phyloP scores from a whole-genome alignment of 2,329 filamentous ascomycete genomes.

The Alternaria sp. region DNA sequence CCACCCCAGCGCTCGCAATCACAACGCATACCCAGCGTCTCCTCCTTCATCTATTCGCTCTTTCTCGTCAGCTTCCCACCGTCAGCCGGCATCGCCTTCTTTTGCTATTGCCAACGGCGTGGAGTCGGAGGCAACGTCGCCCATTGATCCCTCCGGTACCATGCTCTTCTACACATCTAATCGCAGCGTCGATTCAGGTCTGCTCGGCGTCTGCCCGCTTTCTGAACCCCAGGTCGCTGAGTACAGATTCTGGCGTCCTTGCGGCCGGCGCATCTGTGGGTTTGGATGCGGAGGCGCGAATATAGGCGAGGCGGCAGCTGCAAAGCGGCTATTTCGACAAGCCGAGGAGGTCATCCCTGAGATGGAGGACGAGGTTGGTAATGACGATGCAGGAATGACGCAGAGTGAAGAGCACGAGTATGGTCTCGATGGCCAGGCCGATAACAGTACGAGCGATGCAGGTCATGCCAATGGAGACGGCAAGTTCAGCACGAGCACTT shows the following conservation, averaged over 20 bases:
- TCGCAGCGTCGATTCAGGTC: conserved; percentile 33
- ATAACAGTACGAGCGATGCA: neutral
- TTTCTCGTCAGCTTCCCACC: neutral
- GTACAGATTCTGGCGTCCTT: conserved; percentile 47
- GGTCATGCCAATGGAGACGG: neutral
- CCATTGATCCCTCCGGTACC: conserved; percentile 35
- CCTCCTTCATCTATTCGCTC: neutral
- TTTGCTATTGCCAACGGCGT: conserved; percentile 42
- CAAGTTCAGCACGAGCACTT: conserved; percentile 7
- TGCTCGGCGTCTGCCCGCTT: conserved; percentile 39
- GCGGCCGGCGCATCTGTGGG: conserved; percentile 35
- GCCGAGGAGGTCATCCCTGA: conserved; percentile 22
- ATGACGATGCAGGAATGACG: neutral
- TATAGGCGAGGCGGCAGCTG: conserved; percentile 39
- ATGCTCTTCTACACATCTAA: conserved; percentile 42
- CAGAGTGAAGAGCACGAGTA: neutral
- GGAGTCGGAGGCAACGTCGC: conserved; percentile 28
- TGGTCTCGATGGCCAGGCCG: conserved; percentile 7
- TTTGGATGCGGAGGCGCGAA: conserved; percentile 40
- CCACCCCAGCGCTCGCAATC: conserved; percentile 3
- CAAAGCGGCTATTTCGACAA: conserved; percentile 39
- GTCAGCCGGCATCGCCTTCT: neutral
- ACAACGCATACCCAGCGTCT: neutral
- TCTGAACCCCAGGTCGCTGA: conserved; percentile 44
- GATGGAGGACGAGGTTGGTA: neutral